Evolutionary conservation across 1,284 basidiomycete genomes (phyloP).

Genomic region (Ceratorhiza oryzae-sativae): DNA sequence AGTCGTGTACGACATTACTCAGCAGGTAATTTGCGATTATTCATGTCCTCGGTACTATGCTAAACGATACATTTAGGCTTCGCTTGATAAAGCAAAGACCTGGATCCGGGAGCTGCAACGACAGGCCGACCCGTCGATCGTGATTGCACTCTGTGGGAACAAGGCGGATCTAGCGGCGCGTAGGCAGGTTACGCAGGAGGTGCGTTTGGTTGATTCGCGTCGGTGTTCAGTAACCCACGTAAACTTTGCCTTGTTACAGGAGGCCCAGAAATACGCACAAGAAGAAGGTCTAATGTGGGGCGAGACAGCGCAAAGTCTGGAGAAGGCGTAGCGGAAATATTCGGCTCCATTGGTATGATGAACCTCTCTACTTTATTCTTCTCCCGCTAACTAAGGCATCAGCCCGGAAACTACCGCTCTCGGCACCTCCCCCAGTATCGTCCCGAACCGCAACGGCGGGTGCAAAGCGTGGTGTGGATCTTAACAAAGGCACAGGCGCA

Average conservation of each 20-base stretch:
- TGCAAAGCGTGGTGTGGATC: constrained; percentile 64
- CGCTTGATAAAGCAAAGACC: constrained; percentile 93
- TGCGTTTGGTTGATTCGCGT: not conserved
- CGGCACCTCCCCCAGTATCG: constrained; percentile 66
- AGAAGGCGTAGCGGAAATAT: constrained; percentile 88
- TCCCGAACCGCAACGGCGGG: constrained; percentile 58
- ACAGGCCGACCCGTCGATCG: constrained; percentile 95
- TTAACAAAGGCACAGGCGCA: constrained; percentile 67
- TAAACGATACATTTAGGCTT: constrained; percentile 49
- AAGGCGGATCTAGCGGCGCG: constrained; percentile 87
- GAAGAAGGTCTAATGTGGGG: constrained; percentile 96
- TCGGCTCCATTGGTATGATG: constrained; percentile 80
- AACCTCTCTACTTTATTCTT: not conserved
- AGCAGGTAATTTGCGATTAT: constrained; percentile 60
- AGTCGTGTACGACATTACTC: constrained; percentile 88
- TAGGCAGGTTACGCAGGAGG: constrained; percentile 53
- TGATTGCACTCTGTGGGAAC: constrained; percentile 96
- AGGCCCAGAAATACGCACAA: constrained; percentile 92
- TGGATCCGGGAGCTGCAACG: constrained; percentile 98
- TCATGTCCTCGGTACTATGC: constrained; percentile 21
- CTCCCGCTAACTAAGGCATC: constrained; percentile 29
- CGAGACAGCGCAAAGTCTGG: constrained; percentile 97
- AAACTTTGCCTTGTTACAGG: constrained; percentile 63
- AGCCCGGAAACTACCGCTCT: constrained; percentile 84
- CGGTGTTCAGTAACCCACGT: not conserved